A percentile compares a stretch with the other conserved stretches of the same genome.
Conservation (phyloP, 2,329 filamentous ascomycete genomes). For the Calonectria fujianensis region DNA sequence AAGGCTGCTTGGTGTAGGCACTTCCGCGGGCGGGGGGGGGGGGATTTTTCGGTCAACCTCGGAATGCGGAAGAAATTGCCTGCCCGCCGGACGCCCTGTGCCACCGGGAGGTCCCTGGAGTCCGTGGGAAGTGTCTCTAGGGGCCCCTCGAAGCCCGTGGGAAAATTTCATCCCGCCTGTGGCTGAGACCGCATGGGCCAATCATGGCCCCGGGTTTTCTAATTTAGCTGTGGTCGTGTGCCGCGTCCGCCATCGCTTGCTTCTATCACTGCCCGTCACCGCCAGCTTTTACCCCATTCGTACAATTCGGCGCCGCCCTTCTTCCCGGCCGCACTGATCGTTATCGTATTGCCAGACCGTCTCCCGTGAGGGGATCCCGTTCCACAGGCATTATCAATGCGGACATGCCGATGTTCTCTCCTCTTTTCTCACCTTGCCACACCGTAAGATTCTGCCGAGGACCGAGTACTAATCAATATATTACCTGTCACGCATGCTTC, state of each 20-base stretch:
- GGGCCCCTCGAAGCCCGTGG: background rate
- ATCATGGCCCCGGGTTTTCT: constrained; percentile 54
- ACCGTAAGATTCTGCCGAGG: background rate
- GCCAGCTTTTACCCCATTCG: constrained; percentile 20
- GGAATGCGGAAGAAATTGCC: constrained; percentile 46
- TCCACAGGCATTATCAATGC: background rate
- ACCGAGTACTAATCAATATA: background rate
- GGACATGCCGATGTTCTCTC: background rate
- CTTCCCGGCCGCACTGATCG: constrained; percentile 17
- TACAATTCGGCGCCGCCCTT: constrained; percentile 13
- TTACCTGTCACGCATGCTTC: background rate
- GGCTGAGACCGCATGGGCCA: constrained; percentile 45
- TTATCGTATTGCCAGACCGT: background rate
- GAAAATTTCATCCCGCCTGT: constrained; percentile 36
- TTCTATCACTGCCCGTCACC: constrained; percentile 10
- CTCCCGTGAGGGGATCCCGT: background rate
- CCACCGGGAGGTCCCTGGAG: constrained; percentile 36
- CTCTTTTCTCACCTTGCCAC: background rate
- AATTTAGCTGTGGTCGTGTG: constrained; percentile 50
- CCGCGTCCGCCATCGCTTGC: constrained; percentile 16
- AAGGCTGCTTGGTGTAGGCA: background rate
- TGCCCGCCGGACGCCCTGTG: constrained; percentile 1
- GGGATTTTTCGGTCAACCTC: constrained; percentile 52
- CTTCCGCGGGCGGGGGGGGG: constrained; percentile 29
- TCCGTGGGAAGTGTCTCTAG: background rate